Conservation (phyloP, 306 rosid species). For the Argentina anserina region DNA sequence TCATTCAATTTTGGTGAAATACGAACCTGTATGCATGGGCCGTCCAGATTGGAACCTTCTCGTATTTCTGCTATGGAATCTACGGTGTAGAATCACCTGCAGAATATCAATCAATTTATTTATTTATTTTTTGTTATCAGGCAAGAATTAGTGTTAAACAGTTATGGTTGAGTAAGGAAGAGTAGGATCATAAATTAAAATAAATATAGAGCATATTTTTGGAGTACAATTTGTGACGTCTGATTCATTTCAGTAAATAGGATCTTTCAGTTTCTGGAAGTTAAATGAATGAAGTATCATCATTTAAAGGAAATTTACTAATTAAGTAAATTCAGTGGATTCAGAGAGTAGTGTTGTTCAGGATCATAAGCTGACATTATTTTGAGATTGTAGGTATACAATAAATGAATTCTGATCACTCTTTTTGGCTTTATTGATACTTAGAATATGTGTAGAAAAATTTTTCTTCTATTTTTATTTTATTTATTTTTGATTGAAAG, state of each 20-base stretch:
- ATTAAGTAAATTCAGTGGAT: neutral
- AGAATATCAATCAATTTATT: neutral
- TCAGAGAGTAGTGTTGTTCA: neutral
- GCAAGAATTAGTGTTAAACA: neutral
- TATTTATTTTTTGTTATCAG: too few relatives aligned
- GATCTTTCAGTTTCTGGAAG: neutral
- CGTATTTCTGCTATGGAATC: neutral
- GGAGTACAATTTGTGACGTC: neutral
- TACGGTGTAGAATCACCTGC: neutral
- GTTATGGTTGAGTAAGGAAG: neutral
- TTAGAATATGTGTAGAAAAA: too few relatives aligned
- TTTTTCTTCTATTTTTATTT: neutral
- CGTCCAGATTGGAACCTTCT: neutral
- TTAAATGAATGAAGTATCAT: neutral
- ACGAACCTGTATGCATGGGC: neutral
- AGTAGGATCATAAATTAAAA: neutral
- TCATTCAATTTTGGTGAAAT: neutral
- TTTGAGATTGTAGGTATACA: neutral
- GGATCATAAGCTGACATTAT: neutral
- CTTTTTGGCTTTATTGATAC: too few relatives aligned
- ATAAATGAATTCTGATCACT: neutral
- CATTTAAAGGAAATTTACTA: neutral
- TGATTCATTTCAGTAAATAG: neutral
- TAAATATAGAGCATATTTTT: neutral
- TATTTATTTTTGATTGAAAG: slow-evolving; percentile 19